Evolutionary conservation across 352 stramenopile species (phyloP).

Genomic region (Globisporangium cederbergense): DNA sequence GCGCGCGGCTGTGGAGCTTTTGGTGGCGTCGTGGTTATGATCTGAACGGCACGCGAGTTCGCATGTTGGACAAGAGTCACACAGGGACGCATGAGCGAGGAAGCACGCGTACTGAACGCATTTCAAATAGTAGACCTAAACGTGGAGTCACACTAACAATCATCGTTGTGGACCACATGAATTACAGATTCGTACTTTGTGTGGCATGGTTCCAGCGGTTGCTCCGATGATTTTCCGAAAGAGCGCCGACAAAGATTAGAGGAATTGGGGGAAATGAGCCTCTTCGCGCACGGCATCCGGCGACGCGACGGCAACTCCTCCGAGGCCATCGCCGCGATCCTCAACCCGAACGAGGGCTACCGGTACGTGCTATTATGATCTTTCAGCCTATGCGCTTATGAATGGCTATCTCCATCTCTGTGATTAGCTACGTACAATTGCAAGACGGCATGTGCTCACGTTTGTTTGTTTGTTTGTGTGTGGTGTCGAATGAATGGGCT

Average conservation of each 20-base stretch:
- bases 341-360: slow-evolving; percentile 59
- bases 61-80: slow-evolving; percentile 22
- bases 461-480: background rate
- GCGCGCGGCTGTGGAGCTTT: background rate
- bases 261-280: slow-evolving; percentile 34
- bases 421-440: background rate
- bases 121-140: background rate
- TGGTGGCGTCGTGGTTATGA: background rate
- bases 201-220: background rate
- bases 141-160: too few species aligned
- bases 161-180: background rate
- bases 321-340: slow-evolving; percentile 57
- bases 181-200: background rate
- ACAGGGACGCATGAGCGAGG: slow-evolving; percentile 4
- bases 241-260: background rate
- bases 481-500: too few species aligned
- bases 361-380: slow-evolving; percentile 21
- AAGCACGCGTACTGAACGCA: background rate
- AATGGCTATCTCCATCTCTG: background rate
- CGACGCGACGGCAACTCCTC: slow-evolving; percentile 66
- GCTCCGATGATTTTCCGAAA: background rate
- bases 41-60: slow-evolving; percentile 6
- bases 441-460: background rate
- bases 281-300: slow-evolving; percentile 34
- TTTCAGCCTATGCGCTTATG: background rate